phyloP scores from a whole-genome alignment of 495 filamentous ascomycete genomes.

The Glonium stellatum region DNA sequence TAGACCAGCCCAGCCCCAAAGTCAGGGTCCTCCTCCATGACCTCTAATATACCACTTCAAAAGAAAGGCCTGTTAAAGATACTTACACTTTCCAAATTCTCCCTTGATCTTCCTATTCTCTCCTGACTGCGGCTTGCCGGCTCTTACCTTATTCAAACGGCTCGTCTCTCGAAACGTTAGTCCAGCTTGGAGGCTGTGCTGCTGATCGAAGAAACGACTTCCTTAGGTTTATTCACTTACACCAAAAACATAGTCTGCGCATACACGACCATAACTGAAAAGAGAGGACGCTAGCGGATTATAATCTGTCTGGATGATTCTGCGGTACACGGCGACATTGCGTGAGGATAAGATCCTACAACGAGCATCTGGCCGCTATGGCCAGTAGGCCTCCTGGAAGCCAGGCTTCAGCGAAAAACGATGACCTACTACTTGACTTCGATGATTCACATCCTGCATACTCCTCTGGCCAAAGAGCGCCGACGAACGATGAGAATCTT shows the following conservation, averaged over 20 bases:
- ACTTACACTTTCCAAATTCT: too few relatives aligned
- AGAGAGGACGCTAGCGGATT: neutral
- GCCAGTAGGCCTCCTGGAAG: constrained; percentile 62
- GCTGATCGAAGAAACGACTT: neutral
- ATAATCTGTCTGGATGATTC: constrained; percentile 16
- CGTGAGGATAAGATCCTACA: constrained; percentile 11
- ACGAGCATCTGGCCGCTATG: constrained; percentile 39
- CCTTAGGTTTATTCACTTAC: constrained; percentile 6
- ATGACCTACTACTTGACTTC: constrained; percentile 70
- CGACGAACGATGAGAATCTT: constrained; percentile 70
- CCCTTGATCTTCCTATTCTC: too few relatives aligned
- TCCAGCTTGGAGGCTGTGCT: constrained; percentile 25
- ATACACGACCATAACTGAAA: neutral
- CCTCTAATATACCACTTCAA: too few relatives aligned
- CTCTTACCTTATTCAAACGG: neutral
- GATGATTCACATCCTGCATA: constrained; percentile 64
- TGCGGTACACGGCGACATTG: constrained; percentile 6
- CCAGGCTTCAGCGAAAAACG: constrained; percentile 39
- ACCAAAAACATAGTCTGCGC: constrained; percentile 3
- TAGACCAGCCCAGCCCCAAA: too few relatives aligned
- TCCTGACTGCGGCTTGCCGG: too few relatives aligned
- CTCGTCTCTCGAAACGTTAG: constrained; percentile 15
- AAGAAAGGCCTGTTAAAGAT: too few relatives aligned
- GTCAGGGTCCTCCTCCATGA: too few relatives aligned
- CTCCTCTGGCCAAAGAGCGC: constrained; percentile 61